Percentiles rank a stretch among this genome's conserved stretches.
Evolutionary conservation across 306 rosid species (phyloP).

Genomic region (Begonia peltatifolia): DNA sequence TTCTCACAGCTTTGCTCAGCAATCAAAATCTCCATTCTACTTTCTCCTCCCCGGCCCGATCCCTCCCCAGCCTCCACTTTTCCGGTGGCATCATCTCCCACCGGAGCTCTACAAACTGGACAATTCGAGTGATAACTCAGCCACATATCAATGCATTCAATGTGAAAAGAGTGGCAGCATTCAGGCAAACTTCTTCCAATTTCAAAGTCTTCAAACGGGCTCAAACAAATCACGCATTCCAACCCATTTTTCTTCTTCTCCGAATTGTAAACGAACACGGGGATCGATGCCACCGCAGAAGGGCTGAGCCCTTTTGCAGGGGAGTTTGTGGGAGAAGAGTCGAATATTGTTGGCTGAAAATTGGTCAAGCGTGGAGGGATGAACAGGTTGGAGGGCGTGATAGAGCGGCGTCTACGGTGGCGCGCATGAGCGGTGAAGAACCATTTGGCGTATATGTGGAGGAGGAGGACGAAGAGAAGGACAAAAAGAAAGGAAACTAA

Average conservation of each 20-base stretch:
- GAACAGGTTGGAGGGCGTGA: slow-evolving; percentile 40
- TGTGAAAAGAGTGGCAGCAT: slow-evolving; percentile 72
- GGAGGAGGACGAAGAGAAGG: slow-evolving; percentile 79
- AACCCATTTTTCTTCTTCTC: slow-evolving; percentile 9
- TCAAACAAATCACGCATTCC: slow-evolving; percentile 81
- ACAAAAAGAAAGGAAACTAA: slow-evolving; percentile 60
- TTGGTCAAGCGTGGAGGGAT: slow-evolving; percentile 46
- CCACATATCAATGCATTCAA: slow-evolving; percentile 91
- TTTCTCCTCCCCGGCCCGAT: not conserved
- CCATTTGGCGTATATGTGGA: slow-evolving; percentile 83
- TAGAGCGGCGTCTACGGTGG: slow-evolving; percentile 33
- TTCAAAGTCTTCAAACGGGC: slow-evolving; percentile 48
- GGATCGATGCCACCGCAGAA: slow-evolving; percentile 36
- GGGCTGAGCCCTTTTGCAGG: slow-evolving; percentile 56
- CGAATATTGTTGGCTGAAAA: slow-evolving; percentile 30
- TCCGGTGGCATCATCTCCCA: too few relatives aligned
- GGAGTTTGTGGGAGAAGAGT: slow-evolving; percentile 15
- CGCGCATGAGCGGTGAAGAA: slow-evolving; percentile 46
- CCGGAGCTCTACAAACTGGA: slow-evolving; percentile 62
- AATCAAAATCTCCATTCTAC: too few relatives aligned
- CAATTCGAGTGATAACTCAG: slow-evolving; percentile 58
- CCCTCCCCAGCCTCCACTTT: not conserved
- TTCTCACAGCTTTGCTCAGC: not conserved
- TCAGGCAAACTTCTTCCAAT: slow-evolving; percentile 50
- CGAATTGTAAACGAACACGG: slow-evolving; percentile 36